Evolutionary conservation across 768 basidiomycete species (phyloP).

Genomic region (Suillus cothurnatus): DNA sequence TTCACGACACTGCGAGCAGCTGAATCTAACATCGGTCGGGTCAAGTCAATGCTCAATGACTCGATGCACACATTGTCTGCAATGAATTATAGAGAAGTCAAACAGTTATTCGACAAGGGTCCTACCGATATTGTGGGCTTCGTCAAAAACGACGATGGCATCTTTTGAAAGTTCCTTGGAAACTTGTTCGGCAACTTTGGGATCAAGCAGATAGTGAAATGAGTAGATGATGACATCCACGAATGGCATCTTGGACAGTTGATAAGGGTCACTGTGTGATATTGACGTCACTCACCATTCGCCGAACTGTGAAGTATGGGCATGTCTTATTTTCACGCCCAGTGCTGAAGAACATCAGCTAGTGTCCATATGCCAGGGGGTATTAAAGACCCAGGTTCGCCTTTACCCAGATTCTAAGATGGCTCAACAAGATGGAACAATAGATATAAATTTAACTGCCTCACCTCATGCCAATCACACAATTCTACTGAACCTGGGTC

Average conservation of each 20-base stretch:
- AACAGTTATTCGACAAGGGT: neutral
- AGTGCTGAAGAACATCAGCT: constrained; percentile 87
- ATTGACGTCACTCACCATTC: constrained; percentile 71
- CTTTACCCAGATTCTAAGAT: constrained; percentile 74
- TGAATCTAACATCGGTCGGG: constrained; percentile 95
- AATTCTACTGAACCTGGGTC: constrained; percentile 90
- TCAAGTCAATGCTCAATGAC: constrained; percentile 95
- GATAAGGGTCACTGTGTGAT: constrained; percentile 10
- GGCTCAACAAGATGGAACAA: constrained; percentile 6
- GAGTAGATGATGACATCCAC: constrained; percentile 98
- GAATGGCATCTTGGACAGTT: constrained; percentile 79
- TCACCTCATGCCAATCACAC: constrained; percentile 95
- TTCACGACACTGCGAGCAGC: constrained; percentile 86
- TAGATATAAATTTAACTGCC: constrained; percentile 17
- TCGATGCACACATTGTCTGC: constrained; percentile 98
- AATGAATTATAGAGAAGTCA: constrained; percentile 9
- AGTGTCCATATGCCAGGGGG: constrained; percentile 92
- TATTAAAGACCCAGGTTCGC: constrained; percentile 80
- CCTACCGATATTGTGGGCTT: constrained; percentile 97
- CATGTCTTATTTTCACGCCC: constrained; percentile 86
- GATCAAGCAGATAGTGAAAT: constrained; percentile 97
- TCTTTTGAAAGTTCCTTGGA: constrained; percentile 98
- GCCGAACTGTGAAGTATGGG: constrained; percentile 93
- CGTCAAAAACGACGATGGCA: constrained; percentile 98
- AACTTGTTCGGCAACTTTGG: constrained; percentile 98